Evolutionary conservation across 495 filamentous ascomycete species (phyloP).

Genomic region (Xylaria longipes): DNA sequence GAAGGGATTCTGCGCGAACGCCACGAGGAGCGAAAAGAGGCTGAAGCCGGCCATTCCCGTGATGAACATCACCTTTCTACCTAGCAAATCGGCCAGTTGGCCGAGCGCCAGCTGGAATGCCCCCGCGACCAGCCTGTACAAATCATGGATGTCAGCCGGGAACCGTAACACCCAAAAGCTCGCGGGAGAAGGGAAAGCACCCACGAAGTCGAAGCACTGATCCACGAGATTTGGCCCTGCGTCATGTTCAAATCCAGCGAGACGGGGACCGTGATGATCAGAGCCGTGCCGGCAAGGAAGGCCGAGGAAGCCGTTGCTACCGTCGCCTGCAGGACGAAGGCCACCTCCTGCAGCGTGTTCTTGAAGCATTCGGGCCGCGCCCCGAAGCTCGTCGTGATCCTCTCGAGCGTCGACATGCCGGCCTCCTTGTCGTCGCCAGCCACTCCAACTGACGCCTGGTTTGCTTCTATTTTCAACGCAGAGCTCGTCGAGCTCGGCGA

Average conservation of each 20-base stretch:
- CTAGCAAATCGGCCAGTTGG: constrained; percentile 71
- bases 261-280: constrained; percentile 69
- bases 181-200: constrained; percentile 30
- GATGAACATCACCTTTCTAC: constrained; percentile 66
- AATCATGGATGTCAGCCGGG: background rate
- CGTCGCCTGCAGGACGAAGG: constrained; percentile 71
- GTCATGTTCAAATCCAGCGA: constrained; percentile 69
- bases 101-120: constrained; percentile 72
- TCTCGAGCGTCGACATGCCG: constrained; percentile 29
- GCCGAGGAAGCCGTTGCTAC: constrained; percentile 71
- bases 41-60: constrained; percentile 66
- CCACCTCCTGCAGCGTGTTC: constrained; percentile 67
- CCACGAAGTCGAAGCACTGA: constrained; percentile 66
- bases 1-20: constrained; percentile 67
- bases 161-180: background rate
- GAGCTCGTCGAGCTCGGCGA: constrained; percentile 26
- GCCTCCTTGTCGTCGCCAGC: constrained; percentile 27
- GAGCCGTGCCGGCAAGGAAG: constrained; percentile 63
- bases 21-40: constrained; percentile 60
- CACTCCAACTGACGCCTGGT: background rate
- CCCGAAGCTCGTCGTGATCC: constrained; percentile 34
- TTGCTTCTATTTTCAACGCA: constrained; percentile 4
- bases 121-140: constrained; percentile 64
- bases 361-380: constrained; percentile 40
- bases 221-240: constrained; percentile 73